A percentile compares a stretch with the other conserved stretches of the same genome.
Evolutionary conservation across 257 asterid species (phyloP).

Genomic region (Nyctanthes arbortristis): DNA sequence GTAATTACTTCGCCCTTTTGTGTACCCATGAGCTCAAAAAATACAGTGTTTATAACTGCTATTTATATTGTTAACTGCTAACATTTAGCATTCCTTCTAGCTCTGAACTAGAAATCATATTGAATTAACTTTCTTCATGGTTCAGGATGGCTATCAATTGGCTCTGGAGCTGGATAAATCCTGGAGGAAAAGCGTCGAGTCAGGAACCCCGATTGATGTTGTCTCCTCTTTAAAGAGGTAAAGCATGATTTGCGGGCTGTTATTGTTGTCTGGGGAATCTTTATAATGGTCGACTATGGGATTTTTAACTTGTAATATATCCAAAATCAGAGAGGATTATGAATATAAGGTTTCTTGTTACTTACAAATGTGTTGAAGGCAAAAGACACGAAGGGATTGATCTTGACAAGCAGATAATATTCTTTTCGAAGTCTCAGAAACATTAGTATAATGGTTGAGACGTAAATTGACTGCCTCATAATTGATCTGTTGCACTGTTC

Average conservation of each 20-base stretch:
- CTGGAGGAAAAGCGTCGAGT: slow-evolving; percentile 43
- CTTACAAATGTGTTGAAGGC: not conserved
- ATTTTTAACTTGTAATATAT: not conserved
- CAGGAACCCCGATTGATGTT: slow-evolving; percentile 58
- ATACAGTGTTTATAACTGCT: not conserved
- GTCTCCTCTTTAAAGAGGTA: slow-evolving; percentile 69
- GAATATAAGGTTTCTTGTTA: not conserved
- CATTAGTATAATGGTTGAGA: too few species aligned
- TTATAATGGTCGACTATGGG: not conserved
- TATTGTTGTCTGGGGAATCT: not conserved
- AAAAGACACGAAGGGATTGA: not conserved
- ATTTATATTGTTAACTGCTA: not conserved
- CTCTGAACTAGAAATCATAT: slow-evolving; percentile 11
- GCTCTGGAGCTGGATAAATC: slow-evolving; percentile 85
- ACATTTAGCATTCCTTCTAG: not conserved
- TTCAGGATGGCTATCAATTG: slow-evolving; percentile 87
- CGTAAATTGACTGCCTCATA: too few species aligned
- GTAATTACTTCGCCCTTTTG: not conserved
- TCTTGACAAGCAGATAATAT: not conserved
- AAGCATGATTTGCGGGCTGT: not conserved
- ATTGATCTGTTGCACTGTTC: too few species aligned
- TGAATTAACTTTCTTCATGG: slow-evolving; percentile 14
- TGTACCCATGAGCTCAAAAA: not conserved
- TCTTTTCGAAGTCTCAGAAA: too few species aligned
- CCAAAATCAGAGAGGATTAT: not conserved